Evolutionary conservation across 805 yeast species (phyloP).

Genomic region (Metschnikowia lochheadii): DNA sequence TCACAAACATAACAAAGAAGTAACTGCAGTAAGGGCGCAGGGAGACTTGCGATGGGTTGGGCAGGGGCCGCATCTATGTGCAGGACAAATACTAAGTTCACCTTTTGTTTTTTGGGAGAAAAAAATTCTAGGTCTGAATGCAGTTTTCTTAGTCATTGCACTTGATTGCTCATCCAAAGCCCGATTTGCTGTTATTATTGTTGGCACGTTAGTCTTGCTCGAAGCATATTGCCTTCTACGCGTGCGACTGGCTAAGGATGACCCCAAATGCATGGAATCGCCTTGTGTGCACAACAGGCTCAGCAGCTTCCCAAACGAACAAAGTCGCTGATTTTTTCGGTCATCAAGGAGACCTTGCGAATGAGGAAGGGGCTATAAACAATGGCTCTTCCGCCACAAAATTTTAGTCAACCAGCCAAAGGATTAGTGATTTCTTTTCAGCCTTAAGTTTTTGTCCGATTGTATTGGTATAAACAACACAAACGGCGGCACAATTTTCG

Average conservation of each 20-base stretch:
- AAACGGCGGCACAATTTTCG: not conserved
- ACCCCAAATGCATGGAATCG: conserved; percentile 1
- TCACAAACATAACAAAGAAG: not conserved
- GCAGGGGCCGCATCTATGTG: not conserved
- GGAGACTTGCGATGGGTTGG: not conserved
- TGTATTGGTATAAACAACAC: not conserved
- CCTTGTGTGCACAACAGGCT: not conserved
- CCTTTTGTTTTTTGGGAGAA: not conserved
- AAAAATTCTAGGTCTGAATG: too few species aligned
- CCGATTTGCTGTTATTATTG: not conserved
- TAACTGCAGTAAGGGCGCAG: not conserved
- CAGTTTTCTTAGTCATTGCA: not conserved
- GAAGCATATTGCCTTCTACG: not conserved
- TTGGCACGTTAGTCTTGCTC: not conserved
- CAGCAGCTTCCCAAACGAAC: not conserved
- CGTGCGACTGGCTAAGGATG: not conserved
- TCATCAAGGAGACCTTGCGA: not conserved
- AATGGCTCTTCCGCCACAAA: not conserved
- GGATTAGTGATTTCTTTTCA: not conserved
- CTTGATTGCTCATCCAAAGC: not conserved
- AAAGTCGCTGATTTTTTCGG: not conserved
- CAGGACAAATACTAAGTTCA: not conserved
- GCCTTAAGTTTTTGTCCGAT: not conserved
- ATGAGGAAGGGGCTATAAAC: not conserved
- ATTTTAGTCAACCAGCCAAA: not conserved